Percentiles rank a stretch among this genome's conserved stretches.
Evolutionary conservation across 2,329 filamentous ascomycete genomes (phyloP).

Genomic region (Botrytis porri): DNA sequence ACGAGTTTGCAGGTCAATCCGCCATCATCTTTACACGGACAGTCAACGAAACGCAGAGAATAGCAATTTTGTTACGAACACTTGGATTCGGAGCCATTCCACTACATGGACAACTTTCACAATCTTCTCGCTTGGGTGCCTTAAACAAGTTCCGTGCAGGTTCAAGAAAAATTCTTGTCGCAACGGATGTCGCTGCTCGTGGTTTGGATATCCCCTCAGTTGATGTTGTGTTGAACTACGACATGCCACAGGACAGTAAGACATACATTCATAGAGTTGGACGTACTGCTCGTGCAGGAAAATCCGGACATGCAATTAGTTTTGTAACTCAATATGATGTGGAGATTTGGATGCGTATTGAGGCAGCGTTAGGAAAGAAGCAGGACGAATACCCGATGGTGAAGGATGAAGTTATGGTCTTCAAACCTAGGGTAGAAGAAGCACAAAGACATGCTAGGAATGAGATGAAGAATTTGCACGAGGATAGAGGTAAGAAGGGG

Average conservation of each 20-base stretch:
- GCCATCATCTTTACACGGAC: constrained; percentile 91
- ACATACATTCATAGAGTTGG: constrained; percentile 90
- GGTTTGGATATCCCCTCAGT: constrained; percentile 93
- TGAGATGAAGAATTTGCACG: constrained; percentile 78
- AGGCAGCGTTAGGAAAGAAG: constrained; percentile 76
- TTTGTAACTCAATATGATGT: constrained; percentile 87
- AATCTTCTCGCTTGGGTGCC: constrained; percentile 81
- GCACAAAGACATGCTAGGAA: constrained; percentile 75
- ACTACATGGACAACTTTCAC: constrained; percentile 86
- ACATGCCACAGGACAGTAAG: constrained; percentile 79
- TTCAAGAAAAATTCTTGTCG: constrained; percentile 81
- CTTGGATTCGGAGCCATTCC: constrained; percentile 90
- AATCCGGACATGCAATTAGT: constrained; percentile 75
- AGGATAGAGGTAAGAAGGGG: constrained; percentile 56
- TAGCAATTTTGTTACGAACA: constrained; percentile 77
- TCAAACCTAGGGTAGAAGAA: constrained; percentile 74
- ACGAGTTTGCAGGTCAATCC: constrained; percentile 82
- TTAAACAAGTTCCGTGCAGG: constrained; percentile 85
- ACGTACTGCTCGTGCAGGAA: constrained; percentile 82
- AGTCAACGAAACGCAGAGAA: constrained; percentile 82
- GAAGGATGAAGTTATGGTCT: constrained; percentile 83
- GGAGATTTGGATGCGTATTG: constrained; percentile 76
- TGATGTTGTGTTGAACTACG: constrained; percentile 81
- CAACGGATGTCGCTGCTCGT: constrained; percentile 89
- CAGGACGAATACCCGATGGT: constrained; percentile 65